These are phyloP conservation scores for Xerocomellus intermedius DNA, from an alignment of 768 basidiomycete genomes.

Conservation along the genomic window DNA sequence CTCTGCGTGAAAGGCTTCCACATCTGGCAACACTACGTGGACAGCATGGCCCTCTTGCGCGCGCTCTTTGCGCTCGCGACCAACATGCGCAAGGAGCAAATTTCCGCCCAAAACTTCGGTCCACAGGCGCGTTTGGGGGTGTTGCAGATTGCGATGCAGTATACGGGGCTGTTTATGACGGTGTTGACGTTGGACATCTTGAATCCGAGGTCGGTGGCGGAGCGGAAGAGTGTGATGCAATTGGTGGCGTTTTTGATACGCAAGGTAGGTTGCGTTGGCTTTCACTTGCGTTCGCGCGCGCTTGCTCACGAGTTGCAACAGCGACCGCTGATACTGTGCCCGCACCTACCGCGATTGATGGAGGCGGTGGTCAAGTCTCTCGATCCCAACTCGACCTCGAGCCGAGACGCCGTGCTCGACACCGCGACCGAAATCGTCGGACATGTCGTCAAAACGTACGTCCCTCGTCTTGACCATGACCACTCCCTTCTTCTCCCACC, in stretches of 20 bases:
- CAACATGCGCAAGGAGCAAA: slow-evolving; percentile 63
- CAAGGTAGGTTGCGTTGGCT: slow-evolving; percentile 51
- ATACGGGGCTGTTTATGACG: slow-evolving; percentile 91
- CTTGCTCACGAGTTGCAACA: slow-evolving; percentile 27
- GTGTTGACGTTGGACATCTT: slow-evolving; percentile 89
- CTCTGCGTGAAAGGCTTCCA: slow-evolving; percentile 88
- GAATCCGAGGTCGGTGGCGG: slow-evolving; percentile 67
- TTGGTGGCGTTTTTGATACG: slow-evolving; percentile 91
- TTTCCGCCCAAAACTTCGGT: slow-evolving; percentile 64
- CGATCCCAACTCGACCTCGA: slow-evolving; percentile 79
- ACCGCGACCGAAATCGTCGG: slow-evolving; percentile 93
- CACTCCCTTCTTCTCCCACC: neutral
- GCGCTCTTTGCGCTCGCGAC: slow-evolving; percentile 82
- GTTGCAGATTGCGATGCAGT: slow-evolving; percentile 76
- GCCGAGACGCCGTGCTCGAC: slow-evolving; percentile 82
- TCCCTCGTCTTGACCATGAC: neutral
- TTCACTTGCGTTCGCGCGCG: too few relatives aligned
- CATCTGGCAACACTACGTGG: slow-evolving; percentile 93
- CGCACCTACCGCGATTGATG: slow-evolving; percentile 79
- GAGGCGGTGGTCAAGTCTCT: slow-evolving; percentile 96
- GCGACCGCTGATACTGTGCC: slow-evolving; percentile 83
- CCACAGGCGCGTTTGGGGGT: slow-evolving; percentile 82
- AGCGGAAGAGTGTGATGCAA: slow-evolving; percentile 87
- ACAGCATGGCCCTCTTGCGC: slow-evolving; percentile 85
- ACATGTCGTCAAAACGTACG: slow-evolving; percentile 90